Conservation (phyloP, 2,329 filamentous ascomycete species). For the Hirsutella minnesotensis region DNA sequence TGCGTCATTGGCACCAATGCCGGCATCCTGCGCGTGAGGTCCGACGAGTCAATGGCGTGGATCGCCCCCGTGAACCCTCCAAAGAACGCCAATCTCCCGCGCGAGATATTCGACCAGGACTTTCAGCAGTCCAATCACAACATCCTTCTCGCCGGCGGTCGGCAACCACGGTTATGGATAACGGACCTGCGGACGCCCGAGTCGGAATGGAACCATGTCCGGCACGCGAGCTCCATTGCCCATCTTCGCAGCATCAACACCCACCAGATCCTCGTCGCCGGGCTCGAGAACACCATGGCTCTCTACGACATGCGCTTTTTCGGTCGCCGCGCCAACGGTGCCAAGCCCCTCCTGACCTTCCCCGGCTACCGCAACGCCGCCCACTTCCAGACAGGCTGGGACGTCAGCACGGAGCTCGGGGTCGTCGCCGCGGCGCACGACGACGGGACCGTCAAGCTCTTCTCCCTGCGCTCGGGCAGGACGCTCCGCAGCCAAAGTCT, state of each 20-base stretch:
- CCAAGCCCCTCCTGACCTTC: slow-evolving; percentile 33
- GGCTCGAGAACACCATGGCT: slow-evolving; percentile 34
- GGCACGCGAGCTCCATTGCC: slow-evolving; percentile 29
- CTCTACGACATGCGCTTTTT: slow-evolving; percentile 45
- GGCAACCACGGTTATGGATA: slow-evolving; percentile 32
- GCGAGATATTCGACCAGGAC: slow-evolving; percentile 36
- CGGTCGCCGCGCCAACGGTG: slow-evolving; percentile 8
- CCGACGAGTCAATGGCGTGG: slow-evolving; percentile 20
- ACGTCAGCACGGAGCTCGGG: slow-evolving; percentile 32
- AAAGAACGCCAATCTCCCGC: slow-evolving; percentile 10
- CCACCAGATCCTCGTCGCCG: slow-evolving; percentile 40
- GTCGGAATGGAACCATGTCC: slow-evolving; percentile 18
- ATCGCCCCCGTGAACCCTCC: slow-evolving; percentile 14
- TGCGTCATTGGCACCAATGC: slow-evolving; percentile 36
- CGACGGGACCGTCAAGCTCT: slow-evolving; percentile 33
- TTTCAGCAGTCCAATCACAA: slow-evolving; percentile 31
- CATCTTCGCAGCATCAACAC: slow-evolving; percentile 37
- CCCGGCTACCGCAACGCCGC: slow-evolving; percentile 37
- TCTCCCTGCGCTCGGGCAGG: slow-evolving; percentile 34
- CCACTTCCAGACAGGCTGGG: slow-evolving; percentile 37
- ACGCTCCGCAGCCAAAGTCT: slow-evolving; percentile 18
- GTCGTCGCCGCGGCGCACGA: slow-evolving; percentile 43
- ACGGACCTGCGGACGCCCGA: slow-evolving; percentile 30
- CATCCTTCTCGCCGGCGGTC: slow-evolving; percentile 38
- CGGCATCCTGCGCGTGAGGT: slow-evolving; percentile 29